These are phyloP conservation scores for Nigrospora osmanthi DNA, from an alignment of 2,329 filamentous ascomycete species.

Conservation along the genomic window DNA sequence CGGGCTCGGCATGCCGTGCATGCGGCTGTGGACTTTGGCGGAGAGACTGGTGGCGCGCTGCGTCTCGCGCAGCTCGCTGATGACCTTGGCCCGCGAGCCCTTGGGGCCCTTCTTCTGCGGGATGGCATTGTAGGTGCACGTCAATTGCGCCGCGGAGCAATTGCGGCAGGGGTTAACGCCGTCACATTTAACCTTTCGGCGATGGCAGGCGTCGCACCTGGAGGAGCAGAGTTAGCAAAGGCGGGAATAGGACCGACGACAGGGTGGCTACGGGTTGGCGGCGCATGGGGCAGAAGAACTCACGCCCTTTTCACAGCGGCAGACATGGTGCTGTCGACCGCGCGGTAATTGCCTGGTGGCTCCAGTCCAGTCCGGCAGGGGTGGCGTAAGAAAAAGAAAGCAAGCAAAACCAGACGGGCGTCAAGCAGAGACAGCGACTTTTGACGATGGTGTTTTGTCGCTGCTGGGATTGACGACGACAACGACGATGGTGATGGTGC, in stretches of 20 bases:
- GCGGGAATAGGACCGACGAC: not conserved
- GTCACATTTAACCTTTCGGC: constrained; percentile 68
- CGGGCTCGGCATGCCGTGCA: constrained; percentile 45
- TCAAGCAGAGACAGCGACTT: too few relatives aligned
- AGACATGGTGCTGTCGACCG: constrained; percentile 18
- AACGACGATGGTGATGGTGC: not conserved
- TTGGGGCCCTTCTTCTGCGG: constrained; percentile 73
- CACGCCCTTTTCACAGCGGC: constrained; percentile 27
- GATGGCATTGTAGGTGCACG: constrained; percentile 68
- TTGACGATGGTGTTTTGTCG: too few relatives aligned
- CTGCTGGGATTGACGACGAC: not conserved
- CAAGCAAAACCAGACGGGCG: too few relatives aligned
- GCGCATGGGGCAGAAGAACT: not conserved
- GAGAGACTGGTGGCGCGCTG: constrained; percentile 60
- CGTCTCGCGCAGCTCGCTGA: constrained; percentile 63
- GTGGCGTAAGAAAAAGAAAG: too few relatives aligned
- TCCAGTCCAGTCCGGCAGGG: too few relatives aligned
- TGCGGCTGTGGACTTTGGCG: constrained; percentile 51
- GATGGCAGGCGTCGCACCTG: constrained; percentile 67
- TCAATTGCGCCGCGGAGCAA: constrained; percentile 57
- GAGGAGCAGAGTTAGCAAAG: constrained; percentile 5
- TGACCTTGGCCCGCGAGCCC: constrained; percentile 66
- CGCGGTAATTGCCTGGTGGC: not conserved
- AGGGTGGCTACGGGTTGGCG: too few relatives aligned
- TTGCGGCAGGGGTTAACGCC: constrained; percentile 64